These are phyloP conservation scores for Wickerhamomyces hampshirensis DNA, from an alignment of 805 yeast genomes.

Conservation along the genomic window DNA sequence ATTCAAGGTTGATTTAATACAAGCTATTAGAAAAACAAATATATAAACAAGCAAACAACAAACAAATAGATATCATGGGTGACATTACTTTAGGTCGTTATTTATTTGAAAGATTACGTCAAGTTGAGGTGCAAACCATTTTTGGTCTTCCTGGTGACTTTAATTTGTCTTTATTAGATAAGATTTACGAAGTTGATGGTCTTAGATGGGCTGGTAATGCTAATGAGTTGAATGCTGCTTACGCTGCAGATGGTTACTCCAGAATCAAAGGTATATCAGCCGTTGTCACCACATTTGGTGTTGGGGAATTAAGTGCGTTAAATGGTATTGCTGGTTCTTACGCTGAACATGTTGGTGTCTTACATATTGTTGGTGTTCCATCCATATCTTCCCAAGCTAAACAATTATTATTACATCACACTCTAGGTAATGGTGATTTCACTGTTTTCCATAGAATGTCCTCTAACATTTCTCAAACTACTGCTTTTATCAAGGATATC, in stretches of 20 bases:
- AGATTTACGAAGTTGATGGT: constrained; percentile 68
- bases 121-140: constrained; percentile 63
- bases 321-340: constrained; percentile 86
- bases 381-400: constrained; percentile 68
- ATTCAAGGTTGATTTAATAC: too few relatives aligned
- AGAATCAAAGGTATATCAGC: constrained; percentile 74
- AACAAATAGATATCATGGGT: constrained; percentile 10
- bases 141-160: constrained; percentile 84
- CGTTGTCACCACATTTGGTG: constrained; percentile 83
- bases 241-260: constrained; percentile 86
- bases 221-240: constrained; percentile 85
- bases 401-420: constrained; percentile 73
- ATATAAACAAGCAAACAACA: constrained; percentile 5
- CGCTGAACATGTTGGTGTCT: constrained; percentile 83
- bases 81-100: constrained; percentile 69
- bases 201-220: constrained; percentile 89
- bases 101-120: constrained; percentile 72
- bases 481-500: constrained; percentile 60
- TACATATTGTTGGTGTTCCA: constrained; percentile 86
- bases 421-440: constrained; percentile 80
- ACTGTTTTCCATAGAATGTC: constrained; percentile 79
- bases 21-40: not conserved
- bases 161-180: constrained; percentile 67
- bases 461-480: constrained; percentile 61
- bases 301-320: constrained; percentile 80